These are phyloP conservation scores for Pseudofabraea citricarpa DNA, from an alignment of 2,329 filamentous ascomycete species.

Conservation along the genomic window DNA sequence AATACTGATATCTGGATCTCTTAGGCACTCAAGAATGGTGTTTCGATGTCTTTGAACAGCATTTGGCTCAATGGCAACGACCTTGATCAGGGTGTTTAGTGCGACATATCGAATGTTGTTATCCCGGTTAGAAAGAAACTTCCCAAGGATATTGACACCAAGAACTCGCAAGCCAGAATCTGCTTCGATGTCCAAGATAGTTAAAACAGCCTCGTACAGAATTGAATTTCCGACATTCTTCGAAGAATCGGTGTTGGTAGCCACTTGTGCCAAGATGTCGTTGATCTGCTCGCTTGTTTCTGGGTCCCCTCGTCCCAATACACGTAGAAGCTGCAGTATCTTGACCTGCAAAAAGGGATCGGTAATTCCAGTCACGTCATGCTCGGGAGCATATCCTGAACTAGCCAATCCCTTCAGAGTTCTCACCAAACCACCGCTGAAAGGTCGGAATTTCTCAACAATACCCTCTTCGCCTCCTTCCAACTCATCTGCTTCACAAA, in stretches of 20 bases:
- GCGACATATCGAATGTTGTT: conserved; percentile 99
- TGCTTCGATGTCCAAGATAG: conserved; percentile 96
- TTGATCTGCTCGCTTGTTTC: conserved; percentile 96
- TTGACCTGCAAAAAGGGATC: conserved; percentile 98
- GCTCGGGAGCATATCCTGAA: conserved; percentile 94
- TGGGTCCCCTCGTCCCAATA: conserved; percentile 80
- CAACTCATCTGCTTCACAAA: conserved; percentile 92
- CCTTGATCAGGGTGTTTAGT: conserved; percentile 94
- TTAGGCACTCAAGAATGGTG: conserved; percentile 91
- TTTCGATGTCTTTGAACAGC: conserved; percentile 96
- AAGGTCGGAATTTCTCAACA: conserved; percentile 83
- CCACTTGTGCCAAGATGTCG: conserved; percentile 94
- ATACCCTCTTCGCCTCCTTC: conserved; percentile 87
- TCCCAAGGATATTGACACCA: conserved; percentile 96
- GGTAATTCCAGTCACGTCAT: conserved; percentile 96
- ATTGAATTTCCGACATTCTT: conserved; percentile 99
- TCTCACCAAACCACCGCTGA: conserved; percentile 81
- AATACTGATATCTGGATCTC: conserved; percentile 98
- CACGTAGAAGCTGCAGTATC: conserved; percentile 79
- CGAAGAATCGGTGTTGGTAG: conserved; percentile 94
- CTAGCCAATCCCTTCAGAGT: conserved; percentile 89
- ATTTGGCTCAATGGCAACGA: conserved; percentile 96
- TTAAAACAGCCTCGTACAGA: conserved; percentile 92
- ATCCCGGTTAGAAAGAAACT: conserved; percentile 96
- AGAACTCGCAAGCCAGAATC: conserved; percentile 91